Base-by-base conservation (phyloP, 2,329 filamentous ascomycete genomes). In the Xylariomycetidae sp. region DNA sequence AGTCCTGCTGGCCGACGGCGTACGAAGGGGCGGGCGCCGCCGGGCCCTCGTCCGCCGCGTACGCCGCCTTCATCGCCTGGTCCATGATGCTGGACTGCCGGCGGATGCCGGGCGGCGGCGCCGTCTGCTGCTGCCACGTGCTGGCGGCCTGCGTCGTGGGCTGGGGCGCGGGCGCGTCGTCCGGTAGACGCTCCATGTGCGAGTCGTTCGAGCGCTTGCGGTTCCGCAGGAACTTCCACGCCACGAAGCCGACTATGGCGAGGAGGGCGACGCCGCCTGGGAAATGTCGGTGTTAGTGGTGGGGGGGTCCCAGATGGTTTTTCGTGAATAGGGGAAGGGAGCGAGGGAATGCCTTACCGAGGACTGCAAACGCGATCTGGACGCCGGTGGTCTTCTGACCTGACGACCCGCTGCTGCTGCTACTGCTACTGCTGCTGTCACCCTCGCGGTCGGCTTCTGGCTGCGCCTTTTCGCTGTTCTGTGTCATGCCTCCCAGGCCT, bases 21-120 rank as follows among this genome's bases (percentile, higher is more conserved):
- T 23, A n/a, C n/a, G n/a, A n/a, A n/a, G n/a, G n/a, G n/a, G n/a
- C n/a, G n/a, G n/a, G n/a, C n/a, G n/a, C n/a, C 8, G 8, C n/a
- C 8, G 8, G 8, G 20, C 20, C 20, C 20, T 25, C 24, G 12
- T 25, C 24, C 6, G 24, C 24, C 24, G 24, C 24, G 24, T 25
- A 25, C 24, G 24, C 24, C 24, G 24, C 24, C 24, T 6, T 12
- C 24, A 25, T 25, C 24, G 24, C 24, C 24, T 25, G 24, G 24
- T 25, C 24, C 24, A 25, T 25, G 24, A 25, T 25, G 24, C 24
- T 25, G 6, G 24, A 25, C 24, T 25, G 24, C 24, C 24, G 24
- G 6, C 24, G 24, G 6, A 25, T 14, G 24, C 24, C 24, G 24
- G 24, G 24, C 24, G 22, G 9, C n/a, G 22, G 24, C 24, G n/a